Conservation (phyloP, 2,329 filamentous ascomycete species). For the Ploettnerulaceae sp. region DNA sequence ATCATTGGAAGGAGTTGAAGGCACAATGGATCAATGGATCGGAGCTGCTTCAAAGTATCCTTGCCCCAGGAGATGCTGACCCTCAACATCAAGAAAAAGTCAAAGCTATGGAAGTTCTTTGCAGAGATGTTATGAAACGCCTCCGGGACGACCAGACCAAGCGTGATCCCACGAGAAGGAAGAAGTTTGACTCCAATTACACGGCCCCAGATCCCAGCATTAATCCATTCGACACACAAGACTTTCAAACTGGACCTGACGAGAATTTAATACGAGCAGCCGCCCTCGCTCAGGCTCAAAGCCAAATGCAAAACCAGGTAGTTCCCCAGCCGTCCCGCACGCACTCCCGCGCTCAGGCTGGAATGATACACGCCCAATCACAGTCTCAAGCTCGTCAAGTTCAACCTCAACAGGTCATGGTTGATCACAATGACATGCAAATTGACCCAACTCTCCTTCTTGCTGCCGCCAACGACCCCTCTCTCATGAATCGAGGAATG, state of each 20-base stretch:
- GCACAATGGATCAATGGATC: conserved; percentile 59
- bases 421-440: conserved; percentile 49
- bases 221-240: conserved; percentile 26
- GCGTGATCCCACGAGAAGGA: conserved; percentile 45
- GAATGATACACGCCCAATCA: conserved; percentile 16
- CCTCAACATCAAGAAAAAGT: conserved; percentile 50
- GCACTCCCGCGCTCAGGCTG: conserved; percentile 12
- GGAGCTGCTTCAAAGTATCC: conserved; percentile 48
- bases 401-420: conserved; percentile 27
- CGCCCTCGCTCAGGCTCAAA: conserved; percentile 32
- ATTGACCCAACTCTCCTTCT: conserved; percentile 60
- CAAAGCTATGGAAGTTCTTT: conserved; percentile 65
- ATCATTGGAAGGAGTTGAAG: conserved; percentile 68
- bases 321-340: conserved; percentile 17
- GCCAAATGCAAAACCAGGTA: conserved; percentile 25
- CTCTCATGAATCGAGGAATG: conserved; percentile 32
- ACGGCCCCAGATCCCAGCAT: conserved; percentile 24
- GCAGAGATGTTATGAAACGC: conserved; percentile 73
- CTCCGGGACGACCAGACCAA: conserved; percentile 62
- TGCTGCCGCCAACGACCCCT: conserved; percentile 40
- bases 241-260: conserved; percentile 27
- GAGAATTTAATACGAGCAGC: conserved; percentile 27
- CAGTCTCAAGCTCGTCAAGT: conserved; percentile 24
- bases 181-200: conserved; percentile 37
- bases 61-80: conserved; percentile 48